Conservation (phyloP, 805 yeast species). For the Ogataea kodamae region DNA sequence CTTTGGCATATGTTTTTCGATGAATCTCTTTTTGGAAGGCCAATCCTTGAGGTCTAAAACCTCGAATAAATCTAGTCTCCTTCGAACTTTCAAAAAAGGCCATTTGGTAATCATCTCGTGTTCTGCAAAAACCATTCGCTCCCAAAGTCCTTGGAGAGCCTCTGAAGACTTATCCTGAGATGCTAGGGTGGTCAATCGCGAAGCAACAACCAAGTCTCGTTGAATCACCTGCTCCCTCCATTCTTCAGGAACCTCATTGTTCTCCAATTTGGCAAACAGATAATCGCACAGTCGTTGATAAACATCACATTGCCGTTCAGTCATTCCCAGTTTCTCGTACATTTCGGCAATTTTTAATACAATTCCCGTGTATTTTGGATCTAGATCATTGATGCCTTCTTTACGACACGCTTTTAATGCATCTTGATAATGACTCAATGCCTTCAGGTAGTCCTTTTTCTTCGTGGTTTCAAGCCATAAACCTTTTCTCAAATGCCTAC, state of each 20-base stretch:
- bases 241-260: slow-evolving; percentile 24
- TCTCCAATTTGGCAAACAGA: slow-evolving; percentile 27
- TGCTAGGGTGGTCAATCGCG: slow-evolving; percentile 27
- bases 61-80: slow-evolving; percentile 16
- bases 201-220: slow-evolving; percentile 28
- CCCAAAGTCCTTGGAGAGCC: slow-evolving; percentile 24
- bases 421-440: slow-evolving; percentile 68
- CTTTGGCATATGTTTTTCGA: slow-evolving; percentile 20
- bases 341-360: slow-evolving; percentile 84
- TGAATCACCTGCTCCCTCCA: slow-evolving; percentile 26
- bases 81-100: slow-evolving; percentile 17
- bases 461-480: slow-evolving; percentile 80
- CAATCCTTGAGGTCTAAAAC: slow-evolving; percentile 19
- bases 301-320: slow-evolving; percentile 59
- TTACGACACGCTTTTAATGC: slow-evolving; percentile 64
- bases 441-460: slow-evolving; percentile 59
- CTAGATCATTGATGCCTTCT: slow-evolving; percentile 50
- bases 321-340: slow-evolving; percentile 66
- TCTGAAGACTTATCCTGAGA: slow-evolving; percentile 8
- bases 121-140: slow-evolving; percentile 29
- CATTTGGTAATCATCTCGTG: slow-evolving; percentile 15
- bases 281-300: slow-evolving; percentile 34
- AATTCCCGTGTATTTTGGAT: slow-evolving; percentile 86
- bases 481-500: slow-evolving; percentile 67
- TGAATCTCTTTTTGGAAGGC: slow-evolving; percentile 17